phyloP scores from a whole-genome alignment of 768 basidiomycete species.

The Tylopilus subfusipes region DNA sequence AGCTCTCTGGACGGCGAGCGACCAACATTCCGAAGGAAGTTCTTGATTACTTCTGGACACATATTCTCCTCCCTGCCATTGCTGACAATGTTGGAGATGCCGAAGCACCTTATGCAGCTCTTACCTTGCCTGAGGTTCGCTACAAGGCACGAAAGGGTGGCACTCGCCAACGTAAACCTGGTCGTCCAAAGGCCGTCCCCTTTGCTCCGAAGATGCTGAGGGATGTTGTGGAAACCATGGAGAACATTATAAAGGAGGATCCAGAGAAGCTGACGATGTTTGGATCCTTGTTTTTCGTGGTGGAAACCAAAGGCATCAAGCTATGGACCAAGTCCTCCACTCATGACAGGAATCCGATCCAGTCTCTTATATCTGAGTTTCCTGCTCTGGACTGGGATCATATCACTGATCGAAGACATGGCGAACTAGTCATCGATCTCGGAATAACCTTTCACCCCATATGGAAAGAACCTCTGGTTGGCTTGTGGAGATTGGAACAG shows the following conservation, averaged over 20 bases:
- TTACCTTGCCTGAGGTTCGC: conserved; percentile 4
- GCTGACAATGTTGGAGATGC: neutral
- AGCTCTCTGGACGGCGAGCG: neutral
- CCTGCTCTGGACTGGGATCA: no score
- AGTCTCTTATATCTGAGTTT: no score
- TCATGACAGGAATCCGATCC: no score
- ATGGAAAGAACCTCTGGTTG: neutral
- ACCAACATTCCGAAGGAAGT: conserved; percentile 5
- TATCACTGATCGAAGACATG: no score
- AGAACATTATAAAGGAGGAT: neutral
- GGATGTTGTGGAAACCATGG: neutral
- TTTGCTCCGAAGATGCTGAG: neutral
- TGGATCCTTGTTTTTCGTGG: neutral
- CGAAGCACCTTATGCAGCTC: neutral
- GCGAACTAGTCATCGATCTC: neutral
- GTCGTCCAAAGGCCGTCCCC: neutral
- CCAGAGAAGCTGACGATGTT: neutral
- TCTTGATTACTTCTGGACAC: conserved; percentile 5
- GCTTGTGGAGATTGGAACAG: neutral
- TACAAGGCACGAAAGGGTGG: no score
- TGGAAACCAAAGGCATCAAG: neutral
- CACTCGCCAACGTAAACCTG: no score
- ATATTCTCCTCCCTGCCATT: conserved; percentile 5
- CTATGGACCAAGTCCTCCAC: neutral
- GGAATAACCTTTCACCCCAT: neutral